Evolutionary conservation across 768 basidiomycete species (phyloP).

Genomic region (Tylopilus intermedius): DNA sequence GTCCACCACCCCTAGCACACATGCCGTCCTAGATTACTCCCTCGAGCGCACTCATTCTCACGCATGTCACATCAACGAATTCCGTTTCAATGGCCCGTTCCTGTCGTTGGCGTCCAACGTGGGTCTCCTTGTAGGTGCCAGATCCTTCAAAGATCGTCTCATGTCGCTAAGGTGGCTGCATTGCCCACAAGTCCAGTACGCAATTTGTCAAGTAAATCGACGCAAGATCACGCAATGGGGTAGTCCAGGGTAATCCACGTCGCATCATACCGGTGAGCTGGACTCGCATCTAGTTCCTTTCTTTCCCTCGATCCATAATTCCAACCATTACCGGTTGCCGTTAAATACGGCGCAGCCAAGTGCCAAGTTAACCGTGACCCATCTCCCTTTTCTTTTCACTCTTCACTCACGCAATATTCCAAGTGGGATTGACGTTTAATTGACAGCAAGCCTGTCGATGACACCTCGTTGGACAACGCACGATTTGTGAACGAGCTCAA

Average conservation of each 20-base stretch:
- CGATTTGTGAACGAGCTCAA: background rate
- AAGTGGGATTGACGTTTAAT: conserved; percentile 16
- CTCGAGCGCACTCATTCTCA: conserved; percentile 41
- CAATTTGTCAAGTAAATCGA: conserved; percentile 7
- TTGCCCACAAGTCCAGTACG: background rate
- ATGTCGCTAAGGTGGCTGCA: background rate
- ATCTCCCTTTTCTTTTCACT: background rate
- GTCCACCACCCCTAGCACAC: background rate
- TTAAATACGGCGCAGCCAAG: conserved; percentile 5
- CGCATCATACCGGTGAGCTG: conserved; percentile 8
- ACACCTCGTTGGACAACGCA: background rate
- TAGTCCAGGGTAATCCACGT: background rate
- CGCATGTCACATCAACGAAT: conserved; percentile 44
- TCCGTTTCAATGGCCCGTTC: conserved; percentile 42
- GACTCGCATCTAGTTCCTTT: background rate
- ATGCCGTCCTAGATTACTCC: background rate
- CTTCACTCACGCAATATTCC: background rate
- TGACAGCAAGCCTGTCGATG: background rate
- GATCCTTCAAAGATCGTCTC: conserved; percentile 13
- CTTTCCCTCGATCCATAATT: background rate
- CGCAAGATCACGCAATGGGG: conserved; percentile 33
- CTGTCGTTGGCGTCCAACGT: conserved; percentile 49
- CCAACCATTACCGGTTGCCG: background rate
- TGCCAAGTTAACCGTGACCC: background rate
- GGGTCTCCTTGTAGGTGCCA: conserved; percentile 48